Evolutionary conservation across 305 asterid species (phyloP), one percentile per base, ranked within the genome.

Genomic region (Solanum chacoense): DNA sequence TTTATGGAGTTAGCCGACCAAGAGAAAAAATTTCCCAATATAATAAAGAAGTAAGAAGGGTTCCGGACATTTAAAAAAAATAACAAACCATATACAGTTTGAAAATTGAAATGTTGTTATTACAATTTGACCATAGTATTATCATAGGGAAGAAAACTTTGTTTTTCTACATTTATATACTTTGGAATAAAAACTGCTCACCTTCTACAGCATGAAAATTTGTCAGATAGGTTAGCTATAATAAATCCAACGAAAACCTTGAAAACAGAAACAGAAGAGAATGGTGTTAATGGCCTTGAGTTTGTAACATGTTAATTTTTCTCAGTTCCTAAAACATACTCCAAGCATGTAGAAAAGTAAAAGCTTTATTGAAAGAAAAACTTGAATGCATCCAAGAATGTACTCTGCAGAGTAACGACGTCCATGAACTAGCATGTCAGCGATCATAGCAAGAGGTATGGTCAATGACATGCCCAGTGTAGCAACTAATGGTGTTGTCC

Each of bases 381-480:
- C 98, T 96, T 94, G 97, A 86, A 94, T 18, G 91, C 98, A 96
- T 29, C 97, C 98, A 28, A 94, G 55, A 83, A 96, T 94, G 89
- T 95, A 95, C 4, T 95, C 87, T 34, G 91, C 90, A 16, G 98
- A 94, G 92, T 89, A 96, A 76, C 59, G 94, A 20, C 96, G 95
- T 20, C 96, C 94, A 11, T 96, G 98, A 90, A 95, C 89, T 8
- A 96, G 40, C 94, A 96, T 94, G 89, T 95, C 98, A 6, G 97
- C 98, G 55, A 96, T 75, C 98, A 96, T 96, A 2, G 96, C 98
- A 16, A 95, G 45, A 7, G 98, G 98, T 72, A 94, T 95, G 12
- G 98, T 95, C 91, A 95, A 88, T 20, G 98, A 95, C 96, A 95
- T 94, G 85, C 98, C 98, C 45, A 96, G 87, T 26, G 98, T 95